phyloP scores from a whole-genome alignment of 176 grass and related monocot species.

The sorghum (Sorghum bicolor) region DNA sequence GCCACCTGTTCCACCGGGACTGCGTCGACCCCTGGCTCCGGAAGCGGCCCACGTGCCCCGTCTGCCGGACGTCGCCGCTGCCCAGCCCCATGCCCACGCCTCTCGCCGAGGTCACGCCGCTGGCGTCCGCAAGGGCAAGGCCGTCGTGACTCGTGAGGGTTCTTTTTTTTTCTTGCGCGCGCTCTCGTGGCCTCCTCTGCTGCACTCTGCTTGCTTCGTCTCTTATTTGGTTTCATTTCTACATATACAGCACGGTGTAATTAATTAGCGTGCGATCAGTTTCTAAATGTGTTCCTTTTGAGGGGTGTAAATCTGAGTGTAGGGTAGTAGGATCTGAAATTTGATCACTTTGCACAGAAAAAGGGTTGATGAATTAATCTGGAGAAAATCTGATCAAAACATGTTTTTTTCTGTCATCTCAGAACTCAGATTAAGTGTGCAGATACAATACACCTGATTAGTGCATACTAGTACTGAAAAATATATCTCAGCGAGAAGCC shows the following conservation, averaged over 20 bases:
- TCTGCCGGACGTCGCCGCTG: constrained; percentile 73
- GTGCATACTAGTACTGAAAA: neutral
- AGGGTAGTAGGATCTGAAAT: neutral
- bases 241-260: neutral
- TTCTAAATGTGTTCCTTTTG: neutral
- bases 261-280: neutral
- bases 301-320: neutral
- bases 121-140: constrained; percentile 1
- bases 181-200: neutral
- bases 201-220: neutral
- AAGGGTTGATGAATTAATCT: neutral
- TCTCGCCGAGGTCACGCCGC: constrained; percentile 62
- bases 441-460: neutral
- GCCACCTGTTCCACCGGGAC: constrained; percentile 64
- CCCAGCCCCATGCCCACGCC: constrained; percentile 70
- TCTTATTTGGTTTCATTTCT: neutral
- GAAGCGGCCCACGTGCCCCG: constrained; percentile 57
- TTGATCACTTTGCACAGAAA: neutral
- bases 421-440: neutral
- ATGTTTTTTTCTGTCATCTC: neutral
- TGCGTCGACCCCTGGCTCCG: constrained; percentile 75
- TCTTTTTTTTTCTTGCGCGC: neutral
- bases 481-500: no score
- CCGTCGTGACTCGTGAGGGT: neutral
- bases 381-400: neutral